These are phyloP conservation scores for Pleoardoris graminearum DNA, from an alignment of 2,329 filamentous ascomycete species.

Conservation along the genomic window DNA sequence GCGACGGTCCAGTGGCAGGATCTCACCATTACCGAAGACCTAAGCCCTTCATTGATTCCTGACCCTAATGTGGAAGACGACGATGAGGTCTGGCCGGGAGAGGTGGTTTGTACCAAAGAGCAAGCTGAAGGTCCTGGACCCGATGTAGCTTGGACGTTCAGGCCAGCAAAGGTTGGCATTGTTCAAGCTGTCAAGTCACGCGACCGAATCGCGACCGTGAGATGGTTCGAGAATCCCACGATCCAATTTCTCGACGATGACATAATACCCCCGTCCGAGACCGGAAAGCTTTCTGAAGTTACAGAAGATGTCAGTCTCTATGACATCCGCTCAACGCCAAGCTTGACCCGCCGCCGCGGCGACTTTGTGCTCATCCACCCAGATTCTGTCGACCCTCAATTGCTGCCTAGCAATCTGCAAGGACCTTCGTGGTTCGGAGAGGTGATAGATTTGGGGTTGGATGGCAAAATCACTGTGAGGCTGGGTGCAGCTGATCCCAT, in stretches of 20 bases:
- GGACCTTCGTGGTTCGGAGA: constrained; percentile 59
- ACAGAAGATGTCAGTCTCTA: constrained; percentile 61
- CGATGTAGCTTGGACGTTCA: constrained; percentile 37
- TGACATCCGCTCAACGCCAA: constrained; percentile 57
- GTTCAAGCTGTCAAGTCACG: constrained; percentile 59
- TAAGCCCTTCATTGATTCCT: constrained; percentile 52
- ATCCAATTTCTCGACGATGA: constrained; percentile 40
- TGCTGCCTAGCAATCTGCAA: constrained; percentile 18
- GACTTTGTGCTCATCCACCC: constrained; percentile 58
- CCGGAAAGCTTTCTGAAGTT: constrained; percentile 48
- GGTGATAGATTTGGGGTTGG: constrained; percentile 57
- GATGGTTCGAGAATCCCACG: constrained; percentile 53
- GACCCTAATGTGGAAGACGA: constrained; percentile 58
- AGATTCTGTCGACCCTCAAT: constrained; percentile 18
- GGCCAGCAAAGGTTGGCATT: constrained; percentile 57
- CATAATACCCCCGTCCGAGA: constrained; percentile 49
- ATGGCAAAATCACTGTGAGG: constrained; percentile 59
- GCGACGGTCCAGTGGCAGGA: constrained; percentile 64
- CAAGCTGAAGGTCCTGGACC: constrained; percentile 19
- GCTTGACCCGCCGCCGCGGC: constrained; percentile 53
- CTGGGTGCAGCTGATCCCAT: constrained; percentile 55
- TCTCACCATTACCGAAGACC: constrained; percentile 53
- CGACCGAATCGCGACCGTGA: constrained; percentile 60
- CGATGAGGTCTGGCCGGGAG: constrained; percentile 61
- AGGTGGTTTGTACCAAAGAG: constrained; percentile 57